Conservation (phyloP, 768 basidiomycete genomes). For the Tylopilus intermedius region DNA sequence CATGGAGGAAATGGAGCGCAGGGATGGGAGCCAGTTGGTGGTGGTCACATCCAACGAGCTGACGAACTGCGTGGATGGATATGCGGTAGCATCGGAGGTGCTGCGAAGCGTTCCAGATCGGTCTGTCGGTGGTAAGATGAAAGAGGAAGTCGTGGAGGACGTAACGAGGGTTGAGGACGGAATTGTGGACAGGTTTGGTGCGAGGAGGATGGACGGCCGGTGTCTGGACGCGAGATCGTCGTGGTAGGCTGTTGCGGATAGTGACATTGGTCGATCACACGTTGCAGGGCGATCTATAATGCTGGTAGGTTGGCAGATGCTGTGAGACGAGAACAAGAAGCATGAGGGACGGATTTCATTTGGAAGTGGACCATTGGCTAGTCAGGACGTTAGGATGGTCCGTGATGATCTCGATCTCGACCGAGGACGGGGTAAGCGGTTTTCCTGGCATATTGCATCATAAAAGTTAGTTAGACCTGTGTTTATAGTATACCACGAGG, state of each 20-base stretch:
- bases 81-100: conserved; percentile 21
- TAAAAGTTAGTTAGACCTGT: not conserved
- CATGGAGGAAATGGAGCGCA: conserved; percentile 40
- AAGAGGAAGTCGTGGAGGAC: conserved; percentile 24
- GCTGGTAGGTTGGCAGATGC: conserved; percentile 6
- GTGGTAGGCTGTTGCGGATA: not conserved
- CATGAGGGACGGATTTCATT: conserved; percentile 16
- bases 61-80: conserved; percentile 1
- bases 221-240: conserved; percentile 1
- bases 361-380: conserved; percentile 15
- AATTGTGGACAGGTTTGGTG: conserved; percentile 24
- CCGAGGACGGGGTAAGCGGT: not conserved
- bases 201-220: conserved; percentile 16
- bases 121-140: conserved; percentile 15
- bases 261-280: conserved; percentile 15
- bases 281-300: conserved; percentile 5
- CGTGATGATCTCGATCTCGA: conserved; percentile 17
- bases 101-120: conserved; percentile 12
- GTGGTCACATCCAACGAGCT: conserved; percentile 2
- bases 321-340: conserved; percentile 12
- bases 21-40: conserved; percentile 20
- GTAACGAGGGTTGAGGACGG: conserved; percentile 23
- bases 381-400: not conserved
- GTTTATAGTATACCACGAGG: not conserved
- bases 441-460: not conserved